A percentile compares a stretch with the other conserved stretches of the same genome.
phyloP scores from a whole-genome alignment of 441 rosid species.

The Pelargonium australe region DNA sequence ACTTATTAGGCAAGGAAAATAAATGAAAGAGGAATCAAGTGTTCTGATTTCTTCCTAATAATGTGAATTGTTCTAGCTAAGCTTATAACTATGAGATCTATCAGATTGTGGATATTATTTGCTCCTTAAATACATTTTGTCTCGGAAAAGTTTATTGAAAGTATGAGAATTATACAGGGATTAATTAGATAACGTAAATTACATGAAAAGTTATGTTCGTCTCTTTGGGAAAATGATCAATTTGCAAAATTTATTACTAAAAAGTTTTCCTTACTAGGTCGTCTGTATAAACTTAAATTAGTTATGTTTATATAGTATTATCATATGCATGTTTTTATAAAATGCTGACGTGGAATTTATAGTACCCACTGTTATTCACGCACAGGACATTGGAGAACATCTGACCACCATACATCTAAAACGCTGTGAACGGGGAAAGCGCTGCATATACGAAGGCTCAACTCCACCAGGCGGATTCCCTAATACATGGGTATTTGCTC shows the following conservation, averaged over 20 bases:
- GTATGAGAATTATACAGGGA: not conserved
- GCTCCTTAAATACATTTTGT: not conserved
- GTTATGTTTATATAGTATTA: not conserved
- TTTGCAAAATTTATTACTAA: not conserved
- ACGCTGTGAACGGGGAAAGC: constrained; percentile 83
- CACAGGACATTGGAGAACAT: constrained; percentile 81
- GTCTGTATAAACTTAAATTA: not conserved
- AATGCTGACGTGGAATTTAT: not conserved
- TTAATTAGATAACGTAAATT: not conserved
- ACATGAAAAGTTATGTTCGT: not conserved
- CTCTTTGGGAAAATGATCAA: not conserved
- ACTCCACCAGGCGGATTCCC: constrained; percentile 82
- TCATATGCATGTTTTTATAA: not conserved
- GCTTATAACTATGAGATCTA: not conserved
- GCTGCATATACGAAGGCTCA: constrained; percentile 82
- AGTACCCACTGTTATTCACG: constrained; percentile 5
- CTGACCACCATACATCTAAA: constrained; percentile 70
- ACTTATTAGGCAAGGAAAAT: not conserved
- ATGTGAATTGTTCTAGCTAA: not conserved
- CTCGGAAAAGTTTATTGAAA: not conserved
- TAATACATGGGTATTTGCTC: constrained; percentile 69
- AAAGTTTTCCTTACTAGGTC: too few relatives aligned
- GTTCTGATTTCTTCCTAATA: not conserved
- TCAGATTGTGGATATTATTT: not conserved
- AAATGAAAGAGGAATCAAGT: not conserved